Evolutionary conservation across 345 rosid genomes (phyloP).

Genomic region (Diplotaxis tenuifolia): DNA sequence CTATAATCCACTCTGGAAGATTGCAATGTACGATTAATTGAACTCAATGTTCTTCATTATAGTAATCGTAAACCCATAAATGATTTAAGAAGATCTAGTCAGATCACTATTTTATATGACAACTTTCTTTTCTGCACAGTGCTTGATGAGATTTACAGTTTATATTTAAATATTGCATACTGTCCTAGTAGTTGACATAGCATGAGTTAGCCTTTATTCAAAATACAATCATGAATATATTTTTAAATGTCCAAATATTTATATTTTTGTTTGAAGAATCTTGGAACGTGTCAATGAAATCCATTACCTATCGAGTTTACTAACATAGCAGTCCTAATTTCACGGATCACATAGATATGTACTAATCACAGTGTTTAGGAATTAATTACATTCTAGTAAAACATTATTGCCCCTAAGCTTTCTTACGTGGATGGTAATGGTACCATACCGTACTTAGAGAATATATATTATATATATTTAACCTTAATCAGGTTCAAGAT

Average conservation of each 20-base stretch:
- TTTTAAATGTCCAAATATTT: background rate
- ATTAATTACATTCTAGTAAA: background rate
- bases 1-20: no score
- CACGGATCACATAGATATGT: slow-evolving; percentile 10
- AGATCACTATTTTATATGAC: background rate
- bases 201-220: background rate
- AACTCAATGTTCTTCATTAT: background rate
- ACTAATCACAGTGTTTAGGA: background rate
- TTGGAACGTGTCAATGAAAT: slow-evolving; percentile 10
- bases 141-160: background rate
- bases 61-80: background rate
- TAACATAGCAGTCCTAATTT: slow-evolving; percentile 24
- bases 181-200: slow-evolving; percentile 13
- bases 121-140: background rate
- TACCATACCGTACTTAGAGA: slow-evolving; percentile 29
- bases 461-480: background rate
- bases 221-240: background rate
- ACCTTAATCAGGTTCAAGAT: background rate
- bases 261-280: background rate
- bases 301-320: slow-evolving; percentile 1
- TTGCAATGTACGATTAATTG: background rate
- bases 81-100: background rate
- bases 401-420: background rate
- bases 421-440: slow-evolving; percentile 20
- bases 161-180: background rate